These are phyloP conservation scores for Fusarium sp. DNA, from an alignment of 2,329 filamentous ascomycete species.

Conservation along the genomic window DNA sequence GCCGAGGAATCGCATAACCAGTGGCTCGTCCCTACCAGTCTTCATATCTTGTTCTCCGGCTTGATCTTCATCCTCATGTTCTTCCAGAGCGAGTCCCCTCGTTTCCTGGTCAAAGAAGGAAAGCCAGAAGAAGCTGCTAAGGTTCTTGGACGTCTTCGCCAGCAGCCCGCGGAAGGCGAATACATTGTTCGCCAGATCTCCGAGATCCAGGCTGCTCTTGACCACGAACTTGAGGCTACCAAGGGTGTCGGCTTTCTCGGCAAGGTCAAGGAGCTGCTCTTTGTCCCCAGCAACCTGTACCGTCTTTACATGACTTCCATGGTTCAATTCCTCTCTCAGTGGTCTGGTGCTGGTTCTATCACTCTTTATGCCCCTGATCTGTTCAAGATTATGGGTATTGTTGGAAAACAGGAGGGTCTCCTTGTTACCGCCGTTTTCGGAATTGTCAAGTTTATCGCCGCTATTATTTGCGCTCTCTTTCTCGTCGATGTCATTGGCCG, in stretches of 20 bases:
- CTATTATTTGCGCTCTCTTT: constrained; percentile 79
- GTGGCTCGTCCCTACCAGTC: constrained; percentile 77
- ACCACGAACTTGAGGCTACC: constrained; percentile 79
- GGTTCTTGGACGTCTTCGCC: constrained; percentile 69
- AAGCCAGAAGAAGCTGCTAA: constrained; percentile 69
- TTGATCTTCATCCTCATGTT: constrained; percentile 79
- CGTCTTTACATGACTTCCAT: constrained; percentile 76
- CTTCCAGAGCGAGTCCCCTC: constrained; percentile 77
- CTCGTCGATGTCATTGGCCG: constrained; percentile 84
- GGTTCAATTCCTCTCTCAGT: constrained; percentile 80
- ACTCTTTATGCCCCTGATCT: constrained; percentile 82
- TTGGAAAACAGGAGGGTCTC: constrained; percentile 75
- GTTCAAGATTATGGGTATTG: constrained; percentile 78
- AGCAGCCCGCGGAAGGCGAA: constrained; percentile 69
- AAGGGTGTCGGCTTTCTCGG: constrained; percentile 74
- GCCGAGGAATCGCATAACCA: constrained; percentile 60
- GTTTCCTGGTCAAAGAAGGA: constrained; percentile 76
- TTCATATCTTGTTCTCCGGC: constrained; percentile 83
- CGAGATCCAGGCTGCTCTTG: constrained; percentile 74
- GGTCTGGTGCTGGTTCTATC: constrained; percentile 79
- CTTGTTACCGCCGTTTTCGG: constrained; percentile 83
- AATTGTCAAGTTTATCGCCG: constrained; percentile 77
- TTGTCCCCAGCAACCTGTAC: constrained; percentile 77
- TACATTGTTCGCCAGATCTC: constrained; percentile 73
- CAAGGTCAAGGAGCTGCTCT: constrained; percentile 76